phyloP scores from a whole-genome alignment of 768 basidiomycete species.

The Boletus tomentosulus region DNA sequence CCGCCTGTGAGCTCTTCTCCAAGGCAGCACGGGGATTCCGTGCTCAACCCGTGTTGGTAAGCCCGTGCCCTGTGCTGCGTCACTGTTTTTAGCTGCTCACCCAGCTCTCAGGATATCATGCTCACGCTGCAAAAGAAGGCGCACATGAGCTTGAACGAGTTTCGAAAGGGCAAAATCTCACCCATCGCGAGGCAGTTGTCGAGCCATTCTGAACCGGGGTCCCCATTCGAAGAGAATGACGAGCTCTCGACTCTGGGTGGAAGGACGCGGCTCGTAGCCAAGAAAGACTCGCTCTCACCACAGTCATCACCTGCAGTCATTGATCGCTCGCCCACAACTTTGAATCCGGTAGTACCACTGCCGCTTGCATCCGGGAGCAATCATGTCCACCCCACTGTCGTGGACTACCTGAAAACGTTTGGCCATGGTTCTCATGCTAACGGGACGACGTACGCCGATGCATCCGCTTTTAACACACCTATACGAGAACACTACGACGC shows the following conservation, averaged over 20 bases:
- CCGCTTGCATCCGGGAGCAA: conserved; percentile 51
- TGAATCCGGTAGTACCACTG: conserved; percentile 68
- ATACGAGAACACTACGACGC: conserved; percentile 23
- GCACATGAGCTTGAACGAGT: conserved; percentile 60
- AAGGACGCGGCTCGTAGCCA: conserved; percentile 59
- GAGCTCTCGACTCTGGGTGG: conserved; percentile 63
- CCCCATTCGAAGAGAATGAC: conserved; percentile 52
- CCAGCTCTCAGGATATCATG: conserved; percentile 52
- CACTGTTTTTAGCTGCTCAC: conserved; percentile 10
- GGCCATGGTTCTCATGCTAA: conserved; percentile 24
- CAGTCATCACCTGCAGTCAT: conserved; percentile 37
- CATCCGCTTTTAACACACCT: conserved; percentile 25
- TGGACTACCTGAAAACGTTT: conserved; percentile 69
- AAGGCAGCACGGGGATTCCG: conserved; percentile 63
- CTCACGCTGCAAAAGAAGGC: conserved; percentile 60
- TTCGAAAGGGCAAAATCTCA: conserved; percentile 52
- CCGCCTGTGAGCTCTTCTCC: conserved; percentile 70
- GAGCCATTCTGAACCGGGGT: conserved; percentile 37
- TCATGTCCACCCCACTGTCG: conserved; percentile 56
- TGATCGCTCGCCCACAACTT: conserved; percentile 67
- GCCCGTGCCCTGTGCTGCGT: conserved; percentile 9
- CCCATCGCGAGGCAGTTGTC: conserved; percentile 36
- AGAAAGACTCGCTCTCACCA: conserved; percentile 56
- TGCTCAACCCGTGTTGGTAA: conserved; percentile 61
- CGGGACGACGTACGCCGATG: conserved; percentile 21